Percentiles rank a stretch among this genome's conserved stretches.
Conservation (phyloP, 805 yeast species). For the Wickerhamomyces silvicola region DNA sequence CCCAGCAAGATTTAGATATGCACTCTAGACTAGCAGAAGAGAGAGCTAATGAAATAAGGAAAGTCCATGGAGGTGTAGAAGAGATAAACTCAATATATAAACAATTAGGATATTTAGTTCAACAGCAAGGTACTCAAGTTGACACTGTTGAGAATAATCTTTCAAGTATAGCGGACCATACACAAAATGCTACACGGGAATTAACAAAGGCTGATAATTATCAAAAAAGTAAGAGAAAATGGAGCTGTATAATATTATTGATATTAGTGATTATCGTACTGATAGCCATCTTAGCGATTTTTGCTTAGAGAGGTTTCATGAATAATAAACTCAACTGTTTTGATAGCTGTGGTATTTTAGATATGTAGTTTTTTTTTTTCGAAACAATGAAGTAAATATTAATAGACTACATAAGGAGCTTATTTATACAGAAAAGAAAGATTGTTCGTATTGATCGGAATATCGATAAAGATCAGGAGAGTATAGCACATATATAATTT, state of each 20-base stretch:
- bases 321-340: background rate
- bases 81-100: constrained; percentile 84
- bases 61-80: constrained; percentile 68
- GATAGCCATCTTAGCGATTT: constrained; percentile 48
- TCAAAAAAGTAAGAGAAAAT: constrained; percentile 62
- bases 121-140: constrained; percentile 79
- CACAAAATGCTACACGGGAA: constrained; percentile 66
- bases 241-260: constrained; percentile 62
- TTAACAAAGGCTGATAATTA: constrained; percentile 68
- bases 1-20: constrained; percentile 51
- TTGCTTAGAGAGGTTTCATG: constrained; percentile 4
- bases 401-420: too few species aligned
- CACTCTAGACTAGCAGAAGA: constrained; percentile 63
- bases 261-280: constrained; percentile 53
- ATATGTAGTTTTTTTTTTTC: too few species aligned
- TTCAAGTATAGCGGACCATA: constrained; percentile 52
- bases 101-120: constrained; percentile 70
- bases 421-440: too few species aligned
- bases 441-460: too few species aligned
- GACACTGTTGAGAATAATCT: constrained; percentile 82
- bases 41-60: constrained; percentile 64
- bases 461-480: too few species aligned
- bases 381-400: too few species aligned
- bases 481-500: too few species aligned
- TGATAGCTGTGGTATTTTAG: background rate